phyloP scores from a whole-genome alignment of 805 yeast genomes.

The Pichia exigua region DNA sequence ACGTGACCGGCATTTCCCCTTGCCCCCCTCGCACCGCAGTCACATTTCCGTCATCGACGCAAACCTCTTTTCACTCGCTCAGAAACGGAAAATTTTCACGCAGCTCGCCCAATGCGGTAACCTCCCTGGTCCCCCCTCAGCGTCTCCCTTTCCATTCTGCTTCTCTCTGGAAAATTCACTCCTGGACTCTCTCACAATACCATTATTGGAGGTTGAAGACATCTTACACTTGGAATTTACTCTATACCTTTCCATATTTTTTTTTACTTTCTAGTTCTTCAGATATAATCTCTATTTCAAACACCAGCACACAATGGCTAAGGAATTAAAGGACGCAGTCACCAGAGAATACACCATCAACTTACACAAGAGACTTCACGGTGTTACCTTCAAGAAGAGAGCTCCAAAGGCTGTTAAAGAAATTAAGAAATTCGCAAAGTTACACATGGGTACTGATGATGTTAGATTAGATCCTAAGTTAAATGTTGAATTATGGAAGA shows the following conservation, averaged over 20 bases:
- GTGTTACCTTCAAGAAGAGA: slow-evolving; percentile 98
- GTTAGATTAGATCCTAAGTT: slow-evolving; percentile 98
- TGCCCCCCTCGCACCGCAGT: neutral
- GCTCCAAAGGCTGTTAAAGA: slow-evolving; percentile 99
- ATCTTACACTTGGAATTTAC: neutral
- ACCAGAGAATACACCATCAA: slow-evolving; percentile 99
- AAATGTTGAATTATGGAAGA: slow-evolving; percentile 98
- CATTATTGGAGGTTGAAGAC: neutral
- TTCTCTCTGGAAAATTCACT: neutral
- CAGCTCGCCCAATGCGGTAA: slow-evolving; percentile 15
- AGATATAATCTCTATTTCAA: neutral
- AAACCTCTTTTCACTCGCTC: neutral
- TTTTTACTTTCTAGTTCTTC: neutral
- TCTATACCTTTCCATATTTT: neutral
- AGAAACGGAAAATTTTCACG: slow-evolving; percentile 6
- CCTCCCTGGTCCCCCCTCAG: neutral
- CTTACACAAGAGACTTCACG: slow-evolving; percentile 98
- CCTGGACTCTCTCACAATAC: neutral
- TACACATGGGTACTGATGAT: slow-evolving; percentile 98
- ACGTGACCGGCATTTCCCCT: neutral
- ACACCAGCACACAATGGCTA: slow-evolving; percentile 26
- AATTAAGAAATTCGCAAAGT: slow-evolving; percentile 95
- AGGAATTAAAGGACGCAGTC: slow-evolving; percentile 95
- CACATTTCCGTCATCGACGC: neutral
- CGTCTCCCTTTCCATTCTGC: neutral